A percentile compares a stretch with the other conserved stretches of the same genome.
phyloP scores from a whole-genome alignment of 192 early-diverging fungal genomes.

The Mortierella claussenii region DNA sequence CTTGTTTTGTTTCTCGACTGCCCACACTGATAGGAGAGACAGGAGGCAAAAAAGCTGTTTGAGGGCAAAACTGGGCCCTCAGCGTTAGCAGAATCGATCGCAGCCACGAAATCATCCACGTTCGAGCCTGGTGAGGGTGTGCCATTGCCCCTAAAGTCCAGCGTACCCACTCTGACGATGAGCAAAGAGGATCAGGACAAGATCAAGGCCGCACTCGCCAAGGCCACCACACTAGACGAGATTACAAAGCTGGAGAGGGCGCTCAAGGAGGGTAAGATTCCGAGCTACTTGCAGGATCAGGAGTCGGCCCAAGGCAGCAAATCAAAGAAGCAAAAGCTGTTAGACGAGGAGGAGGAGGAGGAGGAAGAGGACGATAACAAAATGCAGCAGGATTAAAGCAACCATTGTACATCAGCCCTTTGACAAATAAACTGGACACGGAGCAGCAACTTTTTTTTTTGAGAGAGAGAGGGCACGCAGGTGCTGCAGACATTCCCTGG shows the following conservation, averaged over 20 bases:
- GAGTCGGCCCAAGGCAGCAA: slow-evolving; percentile 19
- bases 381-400: slow-evolving; percentile 5
- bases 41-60: slow-evolving; percentile 84
- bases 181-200: slow-evolving; percentile 74
- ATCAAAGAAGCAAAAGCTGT: slow-evolving; percentile 24
- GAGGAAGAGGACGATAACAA: slow-evolving; percentile 8
- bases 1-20: too few relatives aligned
- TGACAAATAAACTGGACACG: too few relatives aligned
- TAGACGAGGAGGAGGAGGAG: slow-evolving; percentile 4
- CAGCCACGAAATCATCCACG: slow-evolving; percentile 77
- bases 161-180: slow-evolving; percentile 65
- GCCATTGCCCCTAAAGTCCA: slow-evolving; percentile 60
- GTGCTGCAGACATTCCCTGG: too few relatives aligned
- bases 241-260: slow-evolving; percentile 75
- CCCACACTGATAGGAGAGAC: slow-evolving; percentile 75
- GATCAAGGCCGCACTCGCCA: slow-evolving; percentile 78
- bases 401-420: too few relatives aligned
- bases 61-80: slow-evolving; percentile 71
- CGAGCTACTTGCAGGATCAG: slow-evolving; percentile 45
- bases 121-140: slow-evolving; percentile 90
- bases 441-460: too few relatives aligned
- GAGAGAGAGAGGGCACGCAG: too few relatives aligned
- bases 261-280: slow-evolving; percentile 68
- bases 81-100: slow-evolving; percentile 70
- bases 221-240: slow-evolving; percentile 82